Conservation (phyloP, 75 land plant species). For the Cunninghamia lanceolata region DNA sequence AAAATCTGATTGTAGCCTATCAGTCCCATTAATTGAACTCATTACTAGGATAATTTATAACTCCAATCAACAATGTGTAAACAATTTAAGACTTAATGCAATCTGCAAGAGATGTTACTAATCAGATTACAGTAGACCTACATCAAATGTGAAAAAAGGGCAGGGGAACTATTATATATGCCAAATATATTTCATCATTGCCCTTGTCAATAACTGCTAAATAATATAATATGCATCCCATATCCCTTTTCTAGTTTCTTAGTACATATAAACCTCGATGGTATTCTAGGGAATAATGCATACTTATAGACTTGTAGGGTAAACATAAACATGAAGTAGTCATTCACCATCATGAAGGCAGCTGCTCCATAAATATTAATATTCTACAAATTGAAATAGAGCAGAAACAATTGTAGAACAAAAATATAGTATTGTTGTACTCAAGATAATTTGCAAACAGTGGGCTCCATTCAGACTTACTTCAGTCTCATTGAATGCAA, state of each 20-base stretch:
- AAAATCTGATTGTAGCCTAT: background rate
- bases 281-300: background rate
- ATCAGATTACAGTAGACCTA: background rate
- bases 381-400: background rate
- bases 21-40: background rate
- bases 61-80: background rate
- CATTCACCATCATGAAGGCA: background rate
- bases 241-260: background rate
- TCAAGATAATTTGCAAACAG: background rate
- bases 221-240: background rate
- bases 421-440: background rate
- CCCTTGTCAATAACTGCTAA: background rate
- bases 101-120: background rate
- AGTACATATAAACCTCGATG: background rate
- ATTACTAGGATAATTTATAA: background rate
- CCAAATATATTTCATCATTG: background rate
- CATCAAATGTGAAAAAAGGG: background rate
- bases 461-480: slow-evolving; percentile 17
- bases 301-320: background rate
- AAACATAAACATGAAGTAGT: background rate
- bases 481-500: slow-evolving; percentile 9
- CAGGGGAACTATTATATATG: background rate
- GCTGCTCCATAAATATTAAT: background rate
- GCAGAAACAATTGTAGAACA: background rate
- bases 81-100: background rate